A percentile compares a stretch with the other conserved stretches of the same genome.
Evolutionary conservation across 257 asterid genomes (phyloP).

Genomic region (Ophiorrhiza pumila): DNA sequence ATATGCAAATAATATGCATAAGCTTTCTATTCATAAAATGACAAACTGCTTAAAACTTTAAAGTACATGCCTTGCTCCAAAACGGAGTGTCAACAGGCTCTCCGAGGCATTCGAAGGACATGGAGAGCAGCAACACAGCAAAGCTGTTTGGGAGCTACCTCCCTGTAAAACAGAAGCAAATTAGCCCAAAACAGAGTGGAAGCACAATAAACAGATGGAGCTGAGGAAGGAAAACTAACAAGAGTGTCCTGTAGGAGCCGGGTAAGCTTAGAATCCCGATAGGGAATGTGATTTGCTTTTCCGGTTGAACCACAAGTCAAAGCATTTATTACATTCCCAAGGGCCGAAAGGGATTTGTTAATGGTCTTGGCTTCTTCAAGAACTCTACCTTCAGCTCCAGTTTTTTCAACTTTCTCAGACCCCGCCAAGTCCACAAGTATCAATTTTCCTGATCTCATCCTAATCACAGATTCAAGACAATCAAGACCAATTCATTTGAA

Average conservation of each 20-base stretch:
- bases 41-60: not conserved
- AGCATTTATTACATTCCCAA: conserved; percentile 87
- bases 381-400: conserved; percentile 86
- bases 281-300: conserved; percentile 67
- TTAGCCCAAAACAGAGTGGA: conserved; percentile 19
- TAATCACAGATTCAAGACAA: conserved; percentile 25
- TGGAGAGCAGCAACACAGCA: conserved; percentile 93
- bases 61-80: conserved; percentile 67
- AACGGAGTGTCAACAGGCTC: conserved; percentile 79
- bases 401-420: conserved; percentile 86
- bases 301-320: conserved; percentile 52
- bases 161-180: conserved; percentile 49
- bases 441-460: conserved; percentile 55
- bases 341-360: conserved; percentile 80
- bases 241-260: conserved; percentile 78
- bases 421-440: conserved; percentile 91
- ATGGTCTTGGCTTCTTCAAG: conserved; percentile 93
- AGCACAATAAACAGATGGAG: conserved; percentile 15
- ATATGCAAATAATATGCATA: not conserved
- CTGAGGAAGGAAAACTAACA: conserved; percentile 43
- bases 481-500: conserved; percentile 13
- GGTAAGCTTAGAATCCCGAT: conserved; percentile 85
- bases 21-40: not conserved
- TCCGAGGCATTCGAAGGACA: conserved; percentile 73
- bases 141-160: conserved; percentile 69